These are phyloP conservation scores for Sphaerosporella brunnea DNA, from an alignment of 495 filamentous ascomycete genomes.

Conservation along the genomic window DNA sequence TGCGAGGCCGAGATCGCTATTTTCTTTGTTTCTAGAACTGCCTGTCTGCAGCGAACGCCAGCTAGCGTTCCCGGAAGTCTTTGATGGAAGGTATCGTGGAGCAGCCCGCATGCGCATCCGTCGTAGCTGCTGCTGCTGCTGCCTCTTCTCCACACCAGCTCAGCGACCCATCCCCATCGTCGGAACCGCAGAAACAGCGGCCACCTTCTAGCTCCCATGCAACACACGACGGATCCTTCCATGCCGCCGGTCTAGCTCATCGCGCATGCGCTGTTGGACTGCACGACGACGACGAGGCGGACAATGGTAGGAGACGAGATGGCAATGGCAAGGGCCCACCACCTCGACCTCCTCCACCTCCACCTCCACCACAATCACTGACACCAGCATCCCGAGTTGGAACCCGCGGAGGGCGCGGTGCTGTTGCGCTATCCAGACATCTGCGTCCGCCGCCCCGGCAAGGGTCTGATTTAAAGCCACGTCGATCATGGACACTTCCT, in stretches of 20 bases:
- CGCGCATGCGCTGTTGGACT: conserved; percentile 1
- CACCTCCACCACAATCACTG: not conserved
- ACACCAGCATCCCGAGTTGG: not conserved
- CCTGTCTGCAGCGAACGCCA: not conserved
- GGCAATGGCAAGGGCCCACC: not conserved
- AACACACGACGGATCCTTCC: not conserved
- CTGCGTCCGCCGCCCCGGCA: no score
- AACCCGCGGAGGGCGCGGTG: no score
- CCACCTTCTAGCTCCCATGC: conserved; percentile 1
- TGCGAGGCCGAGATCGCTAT: no score
- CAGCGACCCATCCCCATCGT: not conserved
- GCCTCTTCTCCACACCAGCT: conserved; percentile 3
- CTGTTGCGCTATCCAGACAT: no score
- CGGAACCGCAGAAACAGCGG: not conserved
- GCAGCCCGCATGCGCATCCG: not conserved
- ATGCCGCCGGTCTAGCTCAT: conserved; percentile 1
- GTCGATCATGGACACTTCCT: conserved; percentile 1
- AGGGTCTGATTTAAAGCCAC: conserved; percentile 5
- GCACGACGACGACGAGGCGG: not conserved
- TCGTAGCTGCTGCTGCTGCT: conserved; percentile 3
- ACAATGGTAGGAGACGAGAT: not conserved
- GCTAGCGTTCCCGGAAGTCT: conserved; percentile 3
- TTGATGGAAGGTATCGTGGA: conserved; percentile 4
- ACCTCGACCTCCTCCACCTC: not conserved
- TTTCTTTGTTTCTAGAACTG: not conserved